Conservation (phyloP, 768 basidiomycete genomes). For the Mycena chlorophos region DNA sequence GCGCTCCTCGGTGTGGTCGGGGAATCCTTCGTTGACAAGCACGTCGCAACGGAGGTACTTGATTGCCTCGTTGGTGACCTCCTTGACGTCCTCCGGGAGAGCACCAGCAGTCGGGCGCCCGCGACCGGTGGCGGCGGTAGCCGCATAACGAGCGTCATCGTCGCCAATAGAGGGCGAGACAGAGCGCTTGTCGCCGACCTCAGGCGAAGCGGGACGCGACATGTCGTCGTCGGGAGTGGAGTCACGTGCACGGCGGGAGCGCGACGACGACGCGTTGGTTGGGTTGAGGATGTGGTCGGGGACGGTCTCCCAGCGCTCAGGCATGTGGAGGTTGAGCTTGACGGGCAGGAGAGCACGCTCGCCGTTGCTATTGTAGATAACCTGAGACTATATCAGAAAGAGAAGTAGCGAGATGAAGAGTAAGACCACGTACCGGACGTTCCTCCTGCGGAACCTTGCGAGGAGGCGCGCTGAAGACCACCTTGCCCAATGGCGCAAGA, state of each 20-base stretch:
- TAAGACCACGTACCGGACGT: background rate
- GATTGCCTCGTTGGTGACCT: constrained; percentile 23
- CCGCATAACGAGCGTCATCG: constrained; percentile 1
- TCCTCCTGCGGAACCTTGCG: background rate
- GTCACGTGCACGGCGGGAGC: background rate
- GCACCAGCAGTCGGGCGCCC: constrained; percentile 25
- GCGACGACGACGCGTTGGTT: background rate
- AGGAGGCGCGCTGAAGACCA: background rate
- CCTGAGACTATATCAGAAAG: background rate
- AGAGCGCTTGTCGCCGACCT: constrained; percentile 6
- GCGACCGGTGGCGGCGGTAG: background rate
- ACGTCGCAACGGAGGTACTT: constrained; percentile 20
- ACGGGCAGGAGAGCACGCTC: background rate
- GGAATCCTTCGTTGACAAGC: constrained; percentile 24
- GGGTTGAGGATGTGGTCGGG: background rate
- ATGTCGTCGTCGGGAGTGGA: too few relatives aligned
- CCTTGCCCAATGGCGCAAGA: background rate
- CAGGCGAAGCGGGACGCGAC: background rate
- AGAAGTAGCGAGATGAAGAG: background rate
- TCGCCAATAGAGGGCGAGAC: background rate
- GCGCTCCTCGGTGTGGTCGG: constrained; percentile 16
- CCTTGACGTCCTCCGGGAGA: constrained; percentile 11
- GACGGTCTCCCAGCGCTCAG: background rate
- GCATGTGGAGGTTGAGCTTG: background rate
- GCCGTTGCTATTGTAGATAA: background rate